Evolutionary conservation across 2,329 filamentous ascomycete species (phyloP).

Genomic region (Fusarium duplospermum): DNA sequence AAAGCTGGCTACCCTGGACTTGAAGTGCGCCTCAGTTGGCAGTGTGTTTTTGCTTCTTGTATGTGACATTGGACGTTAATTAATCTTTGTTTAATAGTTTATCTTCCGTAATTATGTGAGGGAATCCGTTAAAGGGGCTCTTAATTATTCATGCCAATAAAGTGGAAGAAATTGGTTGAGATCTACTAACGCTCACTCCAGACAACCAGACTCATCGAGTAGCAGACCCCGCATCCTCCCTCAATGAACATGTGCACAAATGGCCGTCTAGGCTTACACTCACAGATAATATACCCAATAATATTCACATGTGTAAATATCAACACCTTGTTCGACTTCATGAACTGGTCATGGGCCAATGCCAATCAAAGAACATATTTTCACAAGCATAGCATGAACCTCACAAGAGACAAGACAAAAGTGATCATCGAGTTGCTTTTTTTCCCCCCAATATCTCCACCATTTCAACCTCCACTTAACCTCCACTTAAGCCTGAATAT

Average conservation of each 20-base stretch:
- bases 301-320: neutral
- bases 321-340: neutral
- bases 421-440: neutral
- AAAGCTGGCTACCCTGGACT: constrained; percentile 20
- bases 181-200: neutral
- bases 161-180: neutral
- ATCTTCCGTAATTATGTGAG: no score
- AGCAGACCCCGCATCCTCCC: neutral
- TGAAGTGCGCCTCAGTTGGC: neutral
- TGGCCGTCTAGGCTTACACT: no score
- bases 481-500: constrained; percentile 18
- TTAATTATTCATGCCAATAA: no score
- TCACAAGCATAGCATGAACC: neutral
- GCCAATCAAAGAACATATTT: neutral
- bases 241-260: no score
- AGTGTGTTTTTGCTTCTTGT: neutral
- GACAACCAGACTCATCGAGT: neutral
- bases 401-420: neutral
- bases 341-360: neutral
- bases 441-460: neutral
- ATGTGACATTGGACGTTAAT: no score
- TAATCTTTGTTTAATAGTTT: no score
- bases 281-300: no score
- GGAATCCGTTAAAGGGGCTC: no score
- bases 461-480: neutral